phyloP scores from a whole-genome alignment of 106 monocot genomes.

The Triglochin maritima region DNA sequence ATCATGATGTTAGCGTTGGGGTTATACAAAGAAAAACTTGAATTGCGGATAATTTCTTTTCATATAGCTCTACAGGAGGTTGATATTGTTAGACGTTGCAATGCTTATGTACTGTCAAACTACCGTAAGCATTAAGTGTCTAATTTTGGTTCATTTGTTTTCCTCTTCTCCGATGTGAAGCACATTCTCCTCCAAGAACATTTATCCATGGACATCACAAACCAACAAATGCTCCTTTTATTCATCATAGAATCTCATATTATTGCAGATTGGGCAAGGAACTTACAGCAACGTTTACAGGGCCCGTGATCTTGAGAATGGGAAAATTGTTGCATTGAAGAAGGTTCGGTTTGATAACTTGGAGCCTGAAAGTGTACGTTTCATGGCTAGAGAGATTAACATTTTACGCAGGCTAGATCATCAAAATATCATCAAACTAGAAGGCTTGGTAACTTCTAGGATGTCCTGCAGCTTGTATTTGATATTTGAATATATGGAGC shows the following conservation, averaged over 20 bases:
- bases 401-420: conserved; percentile 49
- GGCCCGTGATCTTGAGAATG: conserved; percentile 39
- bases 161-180: too few species aligned
- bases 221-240: neutral
- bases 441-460: conserved; percentile 44
- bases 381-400: conserved; percentile 61
- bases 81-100: too few species aligned
- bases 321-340: conserved; percentile 53
- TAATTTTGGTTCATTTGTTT: too few species aligned
- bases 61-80: too few species aligned
- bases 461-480: conserved; percentile 47
- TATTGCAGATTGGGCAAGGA: conserved; percentile 50
- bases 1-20: too few species aligned
- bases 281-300: conserved; percentile 64
- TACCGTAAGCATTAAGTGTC: too few species aligned
- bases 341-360: conserved; percentile 49
- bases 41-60: too few species aligned
- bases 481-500: conserved; percentile 29
- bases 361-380: conserved; percentile 57
- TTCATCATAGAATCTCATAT: neutral
- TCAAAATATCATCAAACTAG: conserved; percentile 47
- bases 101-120: too few species aligned
- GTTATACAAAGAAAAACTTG: too few species aligned
- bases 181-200: too few species aligned
- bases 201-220: too few species aligned